These are phyloP conservation scores for Suhomyces ambrosiae DNA, from an alignment of 1,139 yeast genomes.

Conservation along the genomic window DNA sequence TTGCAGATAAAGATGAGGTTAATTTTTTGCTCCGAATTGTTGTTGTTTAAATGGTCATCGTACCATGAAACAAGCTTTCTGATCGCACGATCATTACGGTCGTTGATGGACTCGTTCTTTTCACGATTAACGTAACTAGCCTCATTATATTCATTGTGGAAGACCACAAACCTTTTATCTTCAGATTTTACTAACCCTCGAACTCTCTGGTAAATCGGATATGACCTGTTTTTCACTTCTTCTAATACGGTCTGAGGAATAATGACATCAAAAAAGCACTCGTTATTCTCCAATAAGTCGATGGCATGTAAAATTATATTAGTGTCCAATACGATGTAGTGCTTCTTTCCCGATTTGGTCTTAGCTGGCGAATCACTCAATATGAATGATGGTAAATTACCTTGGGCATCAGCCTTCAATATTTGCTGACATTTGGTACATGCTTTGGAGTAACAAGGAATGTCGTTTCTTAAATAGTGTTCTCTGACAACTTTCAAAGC, in stretches of 20 bases:
- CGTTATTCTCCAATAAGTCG: constrained; percentile 78
- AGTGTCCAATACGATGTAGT: constrained; percentile 85
- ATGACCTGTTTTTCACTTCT: constrained; percentile 85
- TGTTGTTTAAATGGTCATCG: constrained; percentile 55
- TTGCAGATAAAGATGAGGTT: constrained; percentile 71
- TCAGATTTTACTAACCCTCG: constrained; percentile 76
- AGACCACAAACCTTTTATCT: constrained; percentile 83
- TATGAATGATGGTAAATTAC: constrained; percentile 51
- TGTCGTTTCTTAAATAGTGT: constrained; percentile 88
- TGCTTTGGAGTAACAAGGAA: constrained; percentile 80
- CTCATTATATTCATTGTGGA: constrained; percentile 87
- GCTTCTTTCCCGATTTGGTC: constrained; percentile 43
- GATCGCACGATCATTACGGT: constrained; percentile 90
- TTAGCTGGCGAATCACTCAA: constrained; percentile 54
- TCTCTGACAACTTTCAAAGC: constrained; percentile 92
- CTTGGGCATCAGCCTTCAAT: constrained; percentile 57
- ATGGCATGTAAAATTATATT: constrained; percentile 87
- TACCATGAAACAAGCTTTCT: constrained; percentile 77
- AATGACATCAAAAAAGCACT: constrained; percentile 84
- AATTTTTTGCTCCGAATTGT: constrained; percentile 45
- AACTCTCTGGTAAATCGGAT: constrained; percentile 84
- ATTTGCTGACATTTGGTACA: constrained; percentile 66
- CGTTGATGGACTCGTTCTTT: constrained; percentile 76
- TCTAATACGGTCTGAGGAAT: constrained; percentile 93
- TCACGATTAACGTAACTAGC: constrained; percentile 68